Conservation (phyloP, 768 basidiomycete genomes). For the Lentinula lateritia region DNA sequence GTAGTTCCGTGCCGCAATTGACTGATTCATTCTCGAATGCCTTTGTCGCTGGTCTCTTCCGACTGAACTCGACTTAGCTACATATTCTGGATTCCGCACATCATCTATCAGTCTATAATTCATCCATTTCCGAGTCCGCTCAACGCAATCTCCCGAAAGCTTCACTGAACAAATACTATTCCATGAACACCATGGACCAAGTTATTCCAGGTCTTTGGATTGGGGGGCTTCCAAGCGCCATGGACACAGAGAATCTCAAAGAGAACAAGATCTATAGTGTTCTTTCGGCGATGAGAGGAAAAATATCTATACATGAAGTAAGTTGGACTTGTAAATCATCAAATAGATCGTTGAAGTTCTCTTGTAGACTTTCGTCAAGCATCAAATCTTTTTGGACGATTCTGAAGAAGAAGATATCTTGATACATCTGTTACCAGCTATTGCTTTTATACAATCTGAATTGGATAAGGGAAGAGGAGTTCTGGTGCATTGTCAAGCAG, state of each 20-base stretch:
- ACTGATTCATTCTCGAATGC: background rate
- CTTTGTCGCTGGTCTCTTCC: background rate
- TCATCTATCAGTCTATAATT: background rate
- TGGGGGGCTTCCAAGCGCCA: constrained; percentile 70
- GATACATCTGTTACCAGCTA: constrained; percentile 69
- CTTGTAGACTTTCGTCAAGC: constrained; percentile 70
- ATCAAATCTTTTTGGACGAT: constrained; percentile 77
- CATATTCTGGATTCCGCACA: background rate
- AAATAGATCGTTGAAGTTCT: background rate
- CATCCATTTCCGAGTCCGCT: too few relatives aligned
- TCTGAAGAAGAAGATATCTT: constrained; percentile 73
- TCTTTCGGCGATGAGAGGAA: constrained; percentile 67
- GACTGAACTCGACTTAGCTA: background rate
- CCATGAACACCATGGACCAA: constrained; percentile 56
- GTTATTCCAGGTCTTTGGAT: constrained; percentile 81
- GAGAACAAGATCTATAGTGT: constrained; percentile 73
- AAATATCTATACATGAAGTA: constrained; percentile 61
- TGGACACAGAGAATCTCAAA: constrained; percentile 54
- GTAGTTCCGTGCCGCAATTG: too few relatives aligned
- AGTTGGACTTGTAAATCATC: constrained; percentile 8
- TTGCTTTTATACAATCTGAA: constrained; percentile 79
- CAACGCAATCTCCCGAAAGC: background rate
- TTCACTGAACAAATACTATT: background rate
- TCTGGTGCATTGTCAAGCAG: constrained; percentile 87
- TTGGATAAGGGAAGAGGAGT: constrained; percentile 72